Conservation (phyloP, 148 eudicot genomes). For the Selenicereus undatus region DNA sequence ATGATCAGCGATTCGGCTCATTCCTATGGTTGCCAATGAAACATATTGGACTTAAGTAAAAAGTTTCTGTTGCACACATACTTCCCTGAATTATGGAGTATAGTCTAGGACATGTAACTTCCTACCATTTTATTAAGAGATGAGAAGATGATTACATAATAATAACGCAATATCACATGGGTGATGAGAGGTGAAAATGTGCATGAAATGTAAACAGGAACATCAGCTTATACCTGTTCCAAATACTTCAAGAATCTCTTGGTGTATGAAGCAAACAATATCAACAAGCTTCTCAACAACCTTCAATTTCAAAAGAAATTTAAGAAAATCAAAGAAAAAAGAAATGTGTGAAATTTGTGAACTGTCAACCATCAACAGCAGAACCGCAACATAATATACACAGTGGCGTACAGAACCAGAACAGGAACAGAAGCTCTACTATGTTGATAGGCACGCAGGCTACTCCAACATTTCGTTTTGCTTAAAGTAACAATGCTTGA, state of each 20-base stretch:
- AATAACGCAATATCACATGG: background rate
- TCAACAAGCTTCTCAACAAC: conserved; percentile 95
- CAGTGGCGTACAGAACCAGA: background rate
- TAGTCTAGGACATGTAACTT: background rate
- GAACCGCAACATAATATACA: background rate
- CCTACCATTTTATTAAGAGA: background rate
- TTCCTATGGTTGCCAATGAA: background rate
- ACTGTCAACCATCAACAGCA: background rate
- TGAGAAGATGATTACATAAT: background rate
- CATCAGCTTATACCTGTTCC: conserved; percentile 54
- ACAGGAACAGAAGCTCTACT: background rate
- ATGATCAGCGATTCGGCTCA: background rate
- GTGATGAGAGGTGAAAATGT: background rate
- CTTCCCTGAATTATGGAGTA: background rate
- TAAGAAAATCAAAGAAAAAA: background rate
- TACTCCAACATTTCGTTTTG: background rate
- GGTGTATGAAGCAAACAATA: conserved; percentile 79
- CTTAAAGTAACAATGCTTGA: background rate
- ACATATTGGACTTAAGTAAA: background rate
- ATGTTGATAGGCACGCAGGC: background rate
- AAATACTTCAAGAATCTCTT: conserved; percentile 67
- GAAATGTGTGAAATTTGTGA: background rate
- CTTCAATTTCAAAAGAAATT: conserved; percentile 31
- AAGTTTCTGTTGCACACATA: background rate
- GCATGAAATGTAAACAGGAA: background rate